phyloP scores from a whole-genome alignment of 2,329 filamentous ascomycete species.

The Botrytis deweyae region DNA sequence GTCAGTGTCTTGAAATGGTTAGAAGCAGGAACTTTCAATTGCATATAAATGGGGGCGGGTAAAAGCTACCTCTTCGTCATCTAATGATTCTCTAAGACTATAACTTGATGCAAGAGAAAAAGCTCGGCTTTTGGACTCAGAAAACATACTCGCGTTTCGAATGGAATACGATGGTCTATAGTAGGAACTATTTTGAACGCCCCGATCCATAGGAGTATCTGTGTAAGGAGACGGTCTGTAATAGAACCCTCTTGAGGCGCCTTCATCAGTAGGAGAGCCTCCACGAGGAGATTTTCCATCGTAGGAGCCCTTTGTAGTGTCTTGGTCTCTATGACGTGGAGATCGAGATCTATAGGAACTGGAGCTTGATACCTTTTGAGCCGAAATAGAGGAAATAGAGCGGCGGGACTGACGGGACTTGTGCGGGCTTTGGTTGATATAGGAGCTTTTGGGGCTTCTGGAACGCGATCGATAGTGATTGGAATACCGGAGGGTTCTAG shows the following conservation, averaged over 20 bases:
- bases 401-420: neutral
- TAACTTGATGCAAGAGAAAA: neutral
- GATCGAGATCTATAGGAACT: neutral
- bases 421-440: neutral
- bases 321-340: neutral
- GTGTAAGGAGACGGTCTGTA: neutral
- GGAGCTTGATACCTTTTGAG: neutral
- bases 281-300: too few species aligned
- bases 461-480: neutral
- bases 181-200: neutral
- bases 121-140: neutral
- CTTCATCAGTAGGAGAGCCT: neutral
- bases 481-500: neutral
- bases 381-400: neutral
- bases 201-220: neutral
- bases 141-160: neutral
- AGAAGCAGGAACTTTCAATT: neutral
- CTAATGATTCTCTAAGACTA: neutral
- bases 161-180: neutral
- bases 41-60: neutral
- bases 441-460: neutral
- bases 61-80: slow-evolving; percentile 5
- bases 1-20: neutral
- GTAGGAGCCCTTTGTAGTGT: neutral
- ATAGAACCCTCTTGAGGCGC: neutral